Base-by-base conservation (phyloP, 1,139 yeast genomes). In the Debaryomyces sp. region DNA sequence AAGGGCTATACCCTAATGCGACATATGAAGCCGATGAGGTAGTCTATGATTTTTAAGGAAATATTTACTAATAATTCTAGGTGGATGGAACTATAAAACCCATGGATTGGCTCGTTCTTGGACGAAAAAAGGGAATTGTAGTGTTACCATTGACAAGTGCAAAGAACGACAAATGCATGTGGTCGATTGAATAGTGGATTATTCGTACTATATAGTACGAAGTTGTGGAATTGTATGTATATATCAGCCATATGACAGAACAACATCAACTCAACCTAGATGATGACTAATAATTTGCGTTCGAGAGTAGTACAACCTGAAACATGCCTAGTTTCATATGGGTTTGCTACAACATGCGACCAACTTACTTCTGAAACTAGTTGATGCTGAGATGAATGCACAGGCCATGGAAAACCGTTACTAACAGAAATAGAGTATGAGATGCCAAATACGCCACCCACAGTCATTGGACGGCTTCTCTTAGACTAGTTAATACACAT, bases 221-320 rank as follows among this genome's bases (percentile, higher is more conserved):
- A 18, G 2, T 5, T 9, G 35, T 17, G 12, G n/a, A 32, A 15
- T 12, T 35, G 22, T 12, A 18, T 40, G 38, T 21, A 34, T 22
- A 32, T 33, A 32, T 6, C 10, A 15, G 9, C 35, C 21, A 10
- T 30, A 9, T 15, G 10, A n/a, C 13, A 7, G 26, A 10, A 24
- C 17, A 12, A 17, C 12, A 10, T 26, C 24, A 13, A 4, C 15
- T 23, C 17, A n/a, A 15, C 36, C 30, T 50, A 47, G 24, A 62
- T 75, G 80, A 76, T 76, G 81, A 75, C 68, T 58, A 50, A 70
- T 75, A 76, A 76, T 76, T 76, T 76, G 81, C 81, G 81, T 75
- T 76, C 77, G 66, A 75, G 79, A 70, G 75, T 66, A 58, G 51
- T 53, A 50, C 40, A 52, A 54, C 56, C 63, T 59, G 80, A 67